Percentiles rank a stretch among this genome's conserved stretches.
Evolutionary conservation across 2,329 filamentous ascomycete species (phyloP).

Genomic region (Tolypocladium guangdongense): DNA sequence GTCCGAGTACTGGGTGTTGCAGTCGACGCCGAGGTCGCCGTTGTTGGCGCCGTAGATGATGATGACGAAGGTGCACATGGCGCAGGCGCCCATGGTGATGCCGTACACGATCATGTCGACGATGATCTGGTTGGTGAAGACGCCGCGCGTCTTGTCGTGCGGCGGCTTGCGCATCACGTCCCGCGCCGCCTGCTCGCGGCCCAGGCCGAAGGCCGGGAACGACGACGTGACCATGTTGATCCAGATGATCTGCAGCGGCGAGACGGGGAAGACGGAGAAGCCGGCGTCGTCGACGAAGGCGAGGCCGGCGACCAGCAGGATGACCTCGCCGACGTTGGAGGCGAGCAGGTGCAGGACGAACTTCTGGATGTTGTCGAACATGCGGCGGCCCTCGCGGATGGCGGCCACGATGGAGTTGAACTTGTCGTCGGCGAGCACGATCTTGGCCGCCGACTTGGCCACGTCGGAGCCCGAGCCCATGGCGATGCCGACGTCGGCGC

Average conservation of each 20-base stretch:
- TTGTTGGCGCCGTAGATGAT: constrained; percentile 45
- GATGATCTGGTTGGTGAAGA: constrained; percentile 70
- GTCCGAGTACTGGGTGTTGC: constrained; percentile 49
- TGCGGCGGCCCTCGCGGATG: constrained; percentile 71
- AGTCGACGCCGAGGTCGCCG: constrained; percentile 46
- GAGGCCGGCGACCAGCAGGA: constrained; percentile 69
- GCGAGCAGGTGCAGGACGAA: constrained; percentile 72
- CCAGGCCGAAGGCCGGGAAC: constrained; percentile 79
- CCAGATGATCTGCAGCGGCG: constrained; percentile 82
- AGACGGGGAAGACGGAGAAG: constrained; percentile 75
- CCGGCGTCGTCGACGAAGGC: constrained; percentile 63
- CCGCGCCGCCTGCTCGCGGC: constrained; percentile 62
- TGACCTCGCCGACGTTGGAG: constrained; percentile 76
- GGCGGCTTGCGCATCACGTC: constrained; percentile 76
- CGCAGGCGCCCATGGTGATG: constrained; percentile 62
- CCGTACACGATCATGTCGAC: constrained; percentile 75
- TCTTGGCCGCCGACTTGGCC: constrained; percentile 70
- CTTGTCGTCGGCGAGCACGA: constrained; percentile 80
- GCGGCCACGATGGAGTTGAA: constrained; percentile 79
- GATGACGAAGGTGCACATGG: constrained; percentile 55
- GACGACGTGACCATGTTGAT: constrained; percentile 90
- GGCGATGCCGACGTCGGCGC: constrained; percentile 76
- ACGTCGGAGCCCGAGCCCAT: constrained; percentile 87
- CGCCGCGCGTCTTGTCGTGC: constrained; percentile 54
- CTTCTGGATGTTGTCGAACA: constrained; percentile 85